A percentile compares a stretch with the other conserved stretches of the same genome.
Conservation (phyloP, 306 rosid genomes). For the Corylus avellana region DNA sequence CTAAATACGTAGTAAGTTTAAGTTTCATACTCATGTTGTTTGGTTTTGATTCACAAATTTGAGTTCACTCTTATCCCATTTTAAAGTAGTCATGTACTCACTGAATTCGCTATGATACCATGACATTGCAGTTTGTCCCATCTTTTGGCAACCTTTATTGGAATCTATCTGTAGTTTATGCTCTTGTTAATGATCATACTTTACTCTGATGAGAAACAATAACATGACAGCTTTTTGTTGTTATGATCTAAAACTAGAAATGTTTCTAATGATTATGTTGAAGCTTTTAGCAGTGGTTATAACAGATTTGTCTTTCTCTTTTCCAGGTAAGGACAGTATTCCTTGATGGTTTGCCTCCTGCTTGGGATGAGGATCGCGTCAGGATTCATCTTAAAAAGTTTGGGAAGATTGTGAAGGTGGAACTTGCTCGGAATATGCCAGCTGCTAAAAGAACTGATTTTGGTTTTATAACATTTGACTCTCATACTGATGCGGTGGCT, state of each 20-base stretch:
- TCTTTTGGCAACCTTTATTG: background rate
- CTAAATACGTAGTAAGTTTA: too few species aligned
- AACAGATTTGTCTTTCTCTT: background rate
- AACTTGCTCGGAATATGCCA: constrained; percentile 14
- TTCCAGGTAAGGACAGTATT: constrained; percentile 8
- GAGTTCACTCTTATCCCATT: background rate
- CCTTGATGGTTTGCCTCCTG: constrained; percentile 19
- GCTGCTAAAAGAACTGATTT: constrained; percentile 15
- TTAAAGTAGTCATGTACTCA: background rate
- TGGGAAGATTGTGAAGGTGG: constrained; percentile 13
- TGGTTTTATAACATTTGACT: constrained; percentile 13
- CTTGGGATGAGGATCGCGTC: constrained; percentile 14
- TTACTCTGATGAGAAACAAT: background rate
- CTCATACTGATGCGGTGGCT: background rate
- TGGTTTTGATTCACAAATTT: background rate
- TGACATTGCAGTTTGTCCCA: background rate
- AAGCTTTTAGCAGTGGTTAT: background rate
- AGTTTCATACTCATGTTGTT: background rate
- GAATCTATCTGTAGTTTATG: background rate
- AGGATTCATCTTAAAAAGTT: constrained; percentile 2
- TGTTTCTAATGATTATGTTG: background rate
- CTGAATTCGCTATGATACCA: background rate
- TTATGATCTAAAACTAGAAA: background rate
- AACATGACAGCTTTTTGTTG: background rate
- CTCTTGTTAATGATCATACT: background rate